Base-by-base conservation (phyloP, 73 alveolate species). In the Tetrahymena thermophila region DNA sequence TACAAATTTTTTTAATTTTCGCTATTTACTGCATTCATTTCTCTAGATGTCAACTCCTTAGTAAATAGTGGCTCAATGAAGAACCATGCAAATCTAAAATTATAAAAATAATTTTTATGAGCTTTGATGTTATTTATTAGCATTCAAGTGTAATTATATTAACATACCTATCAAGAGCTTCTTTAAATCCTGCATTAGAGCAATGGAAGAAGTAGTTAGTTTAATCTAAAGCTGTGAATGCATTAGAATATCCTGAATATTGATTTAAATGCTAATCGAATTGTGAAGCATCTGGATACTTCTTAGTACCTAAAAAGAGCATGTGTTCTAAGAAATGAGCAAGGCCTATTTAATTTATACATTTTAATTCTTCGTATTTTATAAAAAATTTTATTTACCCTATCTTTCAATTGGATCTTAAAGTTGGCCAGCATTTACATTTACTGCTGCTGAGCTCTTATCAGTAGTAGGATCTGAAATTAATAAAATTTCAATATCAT, bases 311-410 rank as follows among this genome's bases (percentile, higher is more conserved):
- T 98, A 98, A 96, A 95, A 98, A 98, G 43, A 98, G 97, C 99
- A 99, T 98, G 95, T 98, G 99, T 94, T 99, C 99, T 44, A 97
- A 96, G 96, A 98, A 98, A 94, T 99, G 99, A 21, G 99, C 99
- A n/a, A 98, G 89, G 28, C 99, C 99, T 71, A 71, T 28, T 50
- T 19, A 1, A 50, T 19, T 19, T 50, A 2, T 5, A 19, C 15
- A 7, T 2, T 10, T 50, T 50, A 2, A 50, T 14, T 11, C 15
- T 50, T 50, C 23, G 15, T 50, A 50, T 50, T 50, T 50, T n/a
- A 3, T 71, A 8, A 71, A 31, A 5, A 28, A 23, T n/a, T 71
- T 34, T 40, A 40, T 40, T 31, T 71, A 71, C 89, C 99, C 93
- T 97, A 96, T 85, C 85, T 84, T 89, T 95, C 97, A 28, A 37